A percentile compares a stretch with the other conserved stretches of the same genome.
phyloP scores from a whole-genome alignment of 176 grass and related monocot genomes.

The Zoysia pacifica region DNA sequence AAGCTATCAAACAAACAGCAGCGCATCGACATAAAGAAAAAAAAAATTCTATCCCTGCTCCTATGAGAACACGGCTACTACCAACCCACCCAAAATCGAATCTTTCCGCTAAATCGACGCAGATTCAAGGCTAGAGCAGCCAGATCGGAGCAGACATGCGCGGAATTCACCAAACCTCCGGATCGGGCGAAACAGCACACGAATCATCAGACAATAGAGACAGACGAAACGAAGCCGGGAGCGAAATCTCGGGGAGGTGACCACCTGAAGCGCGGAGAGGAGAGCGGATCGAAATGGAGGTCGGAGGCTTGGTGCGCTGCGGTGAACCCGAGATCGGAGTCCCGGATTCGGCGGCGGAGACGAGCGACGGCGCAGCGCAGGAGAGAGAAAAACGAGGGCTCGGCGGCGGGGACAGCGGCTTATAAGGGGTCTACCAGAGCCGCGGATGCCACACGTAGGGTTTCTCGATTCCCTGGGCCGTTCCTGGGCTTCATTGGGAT shows the following conservation, averaged over 20 bases:
- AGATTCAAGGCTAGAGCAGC: not conserved
- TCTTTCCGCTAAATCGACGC: not conserved
- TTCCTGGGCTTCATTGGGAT: not conserved
- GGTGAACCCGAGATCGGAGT: constrained; percentile 54
- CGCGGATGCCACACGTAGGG: constrained; percentile 36
- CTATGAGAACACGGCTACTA: not conserved
- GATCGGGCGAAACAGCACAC: constrained; percentile 15
- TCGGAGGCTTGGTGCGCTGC: not conserved
- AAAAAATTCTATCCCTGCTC: not conserved
- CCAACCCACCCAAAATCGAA: not conserved
- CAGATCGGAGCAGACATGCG: not conserved
- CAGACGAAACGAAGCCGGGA: no score
- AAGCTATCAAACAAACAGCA: not conserved
- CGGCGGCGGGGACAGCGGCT: constrained; percentile 52
- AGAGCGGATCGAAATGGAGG: constrained; percentile 24
- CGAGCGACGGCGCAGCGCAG: constrained; percentile 36
- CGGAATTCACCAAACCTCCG: not conserved
- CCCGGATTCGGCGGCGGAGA: constrained; percentile 53
- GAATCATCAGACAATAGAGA: not conserved
- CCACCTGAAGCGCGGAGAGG: constrained; percentile 45
- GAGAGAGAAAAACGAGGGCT: constrained; percentile 59
- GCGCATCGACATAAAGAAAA: no score
- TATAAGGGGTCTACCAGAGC: constrained; percentile 30
- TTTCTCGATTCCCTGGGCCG: constrained; percentile 14
- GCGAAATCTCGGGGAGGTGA: not conserved